Evolutionary conservation across 2,329 filamentous ascomycete genomes (phyloP).

Genomic region (Tolypocladium nubicola): DNA sequence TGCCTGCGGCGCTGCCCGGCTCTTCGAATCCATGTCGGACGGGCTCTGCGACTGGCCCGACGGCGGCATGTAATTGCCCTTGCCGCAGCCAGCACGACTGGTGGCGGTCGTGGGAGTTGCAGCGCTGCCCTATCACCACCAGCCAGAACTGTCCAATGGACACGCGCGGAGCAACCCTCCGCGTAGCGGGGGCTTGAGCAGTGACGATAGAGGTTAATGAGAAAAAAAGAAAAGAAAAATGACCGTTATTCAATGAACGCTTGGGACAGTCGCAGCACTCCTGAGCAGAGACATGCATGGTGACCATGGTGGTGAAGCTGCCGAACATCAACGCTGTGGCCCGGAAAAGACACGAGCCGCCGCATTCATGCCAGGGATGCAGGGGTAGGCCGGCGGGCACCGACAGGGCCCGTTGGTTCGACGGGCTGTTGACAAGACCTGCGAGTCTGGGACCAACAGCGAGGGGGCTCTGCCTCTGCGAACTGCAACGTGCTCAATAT

Average conservation of each 20-base stretch:
- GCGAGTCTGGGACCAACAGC: not conserved
- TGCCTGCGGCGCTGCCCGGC: not conserved
- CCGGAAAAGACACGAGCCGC: not conserved
- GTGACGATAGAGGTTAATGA: not conserved
- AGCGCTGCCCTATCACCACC: not conserved
- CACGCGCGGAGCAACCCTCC: not conserved
- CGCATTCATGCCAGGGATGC: not conserved
- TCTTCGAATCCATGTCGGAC: not conserved
- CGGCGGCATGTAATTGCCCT: not conserved
- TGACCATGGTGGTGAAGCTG: not conserved
- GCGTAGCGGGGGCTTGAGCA: not conserved
- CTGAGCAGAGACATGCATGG: not conserved
- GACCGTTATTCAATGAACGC: not conserved
- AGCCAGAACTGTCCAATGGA: not conserved
- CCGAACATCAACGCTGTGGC: not conserved
- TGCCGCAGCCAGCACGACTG: not conserved
- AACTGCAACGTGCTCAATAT: not conserved
- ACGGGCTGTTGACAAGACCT: not conserved
- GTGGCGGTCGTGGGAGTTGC: not conserved
- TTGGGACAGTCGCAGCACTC: not conserved
- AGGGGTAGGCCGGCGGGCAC: not conserved
- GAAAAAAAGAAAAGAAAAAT: not conserved
- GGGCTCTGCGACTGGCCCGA: slow-evolving; percentile 1
- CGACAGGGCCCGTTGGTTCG: not conserved
- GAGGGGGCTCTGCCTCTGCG: not conserved